Percentiles rank a stretch among this genome's conserved stretches.
phyloP scores from a whole-genome alignment of 371 early-diverging fungal genomes.

The Apophysomyces trapeziformis region DNA sequence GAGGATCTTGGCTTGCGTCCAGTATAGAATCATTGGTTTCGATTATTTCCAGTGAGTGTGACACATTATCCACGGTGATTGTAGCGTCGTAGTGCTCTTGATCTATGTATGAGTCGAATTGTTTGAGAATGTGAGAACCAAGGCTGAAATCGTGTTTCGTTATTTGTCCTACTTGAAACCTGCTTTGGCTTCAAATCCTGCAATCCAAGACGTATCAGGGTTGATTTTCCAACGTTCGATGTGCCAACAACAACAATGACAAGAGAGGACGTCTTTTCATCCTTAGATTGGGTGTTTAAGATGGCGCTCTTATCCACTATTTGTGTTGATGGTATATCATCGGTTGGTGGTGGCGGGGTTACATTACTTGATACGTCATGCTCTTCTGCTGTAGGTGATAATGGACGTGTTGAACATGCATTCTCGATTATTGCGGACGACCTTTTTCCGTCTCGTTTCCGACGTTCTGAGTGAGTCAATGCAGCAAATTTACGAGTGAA shows the following conservation, averaged over 20 bases:
- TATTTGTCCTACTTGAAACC: slow-evolving; percentile 33
- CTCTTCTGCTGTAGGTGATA: background rate
- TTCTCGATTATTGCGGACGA: slow-evolving; percentile 2
- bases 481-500: slow-evolving; percentile 38
- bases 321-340: slow-evolving; percentile 13
- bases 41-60: slow-evolving; percentile 33
- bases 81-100: slow-evolving; percentile 33
- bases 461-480: slow-evolving; percentile 25
- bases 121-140: background rate
- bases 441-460: slow-evolving; percentile 8
- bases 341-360: background rate
- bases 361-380: background rate
- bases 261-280: slow-evolving; percentile 11
- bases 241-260: slow-evolving; percentile 39
- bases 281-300: background rate
- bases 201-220: slow-evolving; percentile 39
- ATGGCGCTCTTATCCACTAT: background rate
- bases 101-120: slow-evolving; percentile 21
- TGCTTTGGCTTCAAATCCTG: slow-evolving; percentile 32
- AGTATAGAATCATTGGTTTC: slow-evolving; percentile 32
- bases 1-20: slow-evolving; percentile 28
- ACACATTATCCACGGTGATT: slow-evolving; percentile 23
- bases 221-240: slow-evolving; percentile 42
- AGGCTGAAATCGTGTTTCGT: background rate
- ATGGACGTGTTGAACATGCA: slow-evolving; percentile 16